Conservation (phyloP, 2,329 filamentous ascomycete genomes). For the Neonectria faginata region DNA sequence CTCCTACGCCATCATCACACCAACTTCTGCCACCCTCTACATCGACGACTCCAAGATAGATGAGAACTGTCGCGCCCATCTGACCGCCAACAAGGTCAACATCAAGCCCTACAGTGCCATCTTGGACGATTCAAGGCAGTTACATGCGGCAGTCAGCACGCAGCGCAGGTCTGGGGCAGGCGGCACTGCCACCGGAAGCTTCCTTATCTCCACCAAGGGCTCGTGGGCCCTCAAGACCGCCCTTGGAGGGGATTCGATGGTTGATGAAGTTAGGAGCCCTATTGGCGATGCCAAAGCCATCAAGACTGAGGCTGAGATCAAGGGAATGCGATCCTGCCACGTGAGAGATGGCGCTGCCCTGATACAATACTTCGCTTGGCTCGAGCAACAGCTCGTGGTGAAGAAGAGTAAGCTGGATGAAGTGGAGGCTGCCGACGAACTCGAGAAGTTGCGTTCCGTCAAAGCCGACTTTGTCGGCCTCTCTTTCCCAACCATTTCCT, state of each 20-base stretch:
- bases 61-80: slow-evolving; percentile 74
- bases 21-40: slow-evolving; percentile 81
- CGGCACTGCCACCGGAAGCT: slow-evolving; percentile 66
- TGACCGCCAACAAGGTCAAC: slow-evolving; percentile 75
- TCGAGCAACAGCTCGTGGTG: slow-evolving; percentile 85
- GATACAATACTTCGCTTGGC: slow-evolving; percentile 94
- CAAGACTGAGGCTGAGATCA: slow-evolving; percentile 90
- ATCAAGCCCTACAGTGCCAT: slow-evolving; percentile 87
- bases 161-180: slow-evolving; percentile 50
- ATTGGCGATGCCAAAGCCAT: slow-evolving; percentile 92
- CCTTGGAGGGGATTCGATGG: slow-evolving; percentile 84
- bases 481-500: slow-evolving; percentile 96
- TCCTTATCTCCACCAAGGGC: slow-evolving; percentile 86
- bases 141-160: slow-evolving; percentile 59
- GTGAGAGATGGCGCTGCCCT: slow-evolving; percentile 92
- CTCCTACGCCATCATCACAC: slow-evolving; percentile 91
- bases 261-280: slow-evolving; percentile 88
- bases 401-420: slow-evolving; percentile 84
- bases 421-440: slow-evolving; percentile 89
- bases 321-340: slow-evolving; percentile 94
- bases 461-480: slow-evolving; percentile 85
- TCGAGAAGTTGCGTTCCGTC: slow-evolving; percentile 78
- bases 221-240: slow-evolving; percentile 93
- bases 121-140: slow-evolving; percentile 78
- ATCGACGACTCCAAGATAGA: slow-evolving; percentile 83